Evolutionary conservation across 495 filamentous ascomycete genomes (phyloP).

Genomic region (Bacidia gigantensis): DNA sequence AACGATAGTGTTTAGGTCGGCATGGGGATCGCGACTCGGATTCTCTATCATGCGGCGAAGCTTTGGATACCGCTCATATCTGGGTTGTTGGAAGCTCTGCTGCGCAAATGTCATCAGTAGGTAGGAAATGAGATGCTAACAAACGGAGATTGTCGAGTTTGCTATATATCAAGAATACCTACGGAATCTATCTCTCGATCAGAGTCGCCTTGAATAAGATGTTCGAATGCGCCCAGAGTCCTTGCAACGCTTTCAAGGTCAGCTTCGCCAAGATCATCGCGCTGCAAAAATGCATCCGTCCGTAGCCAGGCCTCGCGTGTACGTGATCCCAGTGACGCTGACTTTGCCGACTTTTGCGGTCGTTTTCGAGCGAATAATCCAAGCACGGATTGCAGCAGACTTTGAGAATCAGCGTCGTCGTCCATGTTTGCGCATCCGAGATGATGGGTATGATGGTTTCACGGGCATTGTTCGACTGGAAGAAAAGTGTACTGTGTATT

Average conservation of each 20-base stretch:
- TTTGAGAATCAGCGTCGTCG: conserved; percentile 17
- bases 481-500: too few species aligned
- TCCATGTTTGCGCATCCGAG: too few species aligned
- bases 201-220: conserved; percentile 19
- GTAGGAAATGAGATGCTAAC: neutral
- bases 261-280: conserved; percentile 18
- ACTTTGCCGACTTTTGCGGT: conserved; percentile 20
- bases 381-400: conserved; percentile 20
- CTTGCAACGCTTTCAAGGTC: conserved; percentile 18
- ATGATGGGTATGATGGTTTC: too few species aligned
- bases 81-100: conserved; percentile 16
- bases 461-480: too few species aligned
- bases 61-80: too few species aligned
- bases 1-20: conserved; percentile 14
- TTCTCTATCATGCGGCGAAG: too few species aligned
- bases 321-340: conserved; percentile 18
- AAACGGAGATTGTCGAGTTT: conserved; percentile 8
- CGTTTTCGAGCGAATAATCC: conserved; percentile 24
- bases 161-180: conserved; percentile 15
- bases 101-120: neutral
- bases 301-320: conserved; percentile 23
- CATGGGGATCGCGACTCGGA: too few species aligned
- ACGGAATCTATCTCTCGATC: conserved; percentile 15
- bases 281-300: conserved; percentile 24
- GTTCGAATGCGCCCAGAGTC: conserved; percentile 21